Conservation (phyloP, 1,284 basidiomycete genomes). For the Melanopsichium pennsylvanicum region DNA sequence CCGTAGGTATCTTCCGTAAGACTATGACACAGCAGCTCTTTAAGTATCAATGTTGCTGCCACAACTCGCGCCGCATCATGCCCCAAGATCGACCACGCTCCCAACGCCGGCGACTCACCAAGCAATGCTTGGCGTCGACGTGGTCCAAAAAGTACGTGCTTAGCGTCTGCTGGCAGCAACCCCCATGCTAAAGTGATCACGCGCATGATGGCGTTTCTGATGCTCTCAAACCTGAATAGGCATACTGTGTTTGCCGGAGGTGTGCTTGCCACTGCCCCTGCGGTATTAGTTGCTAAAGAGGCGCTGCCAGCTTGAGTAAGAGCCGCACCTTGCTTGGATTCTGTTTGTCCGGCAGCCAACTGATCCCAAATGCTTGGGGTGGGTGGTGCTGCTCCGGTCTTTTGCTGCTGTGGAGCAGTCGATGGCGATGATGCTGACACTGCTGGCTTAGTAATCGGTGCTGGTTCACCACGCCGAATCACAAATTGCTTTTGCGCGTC, state of each 20-base stretch:
- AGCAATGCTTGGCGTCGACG: slow-evolving; percentile 14
- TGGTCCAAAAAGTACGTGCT: slow-evolving; percentile 50
- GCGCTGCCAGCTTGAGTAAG: background rate
- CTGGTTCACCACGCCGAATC: slow-evolving; percentile 4
- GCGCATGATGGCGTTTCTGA: background rate
- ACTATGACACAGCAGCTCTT: slow-evolving; percentile 41
- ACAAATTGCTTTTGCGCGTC: slow-evolving; percentile 34
- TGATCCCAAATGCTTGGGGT: slow-evolving; percentile 31
- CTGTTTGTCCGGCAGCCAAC: slow-evolving; percentile 26
- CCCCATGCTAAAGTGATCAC: slow-evolving; percentile 11
- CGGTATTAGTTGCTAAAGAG: background rate
- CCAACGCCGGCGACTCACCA: slow-evolving; percentile 15
- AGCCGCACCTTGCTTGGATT: slow-evolving; percentile 8
- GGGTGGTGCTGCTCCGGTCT: slow-evolving; percentile 6
- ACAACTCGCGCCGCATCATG: slow-evolving; percentile 17
- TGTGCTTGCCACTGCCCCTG: background rate
- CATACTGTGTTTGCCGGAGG: background rate
- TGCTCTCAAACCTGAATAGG: slow-evolving; percentile 6
- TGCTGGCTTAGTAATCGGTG: background rate
- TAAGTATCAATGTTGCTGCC: slow-evolving; percentile 25
- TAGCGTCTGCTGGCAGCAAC: slow-evolving; percentile 38
- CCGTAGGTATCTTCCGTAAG: slow-evolving; percentile 53
- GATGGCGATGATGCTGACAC: background rate
- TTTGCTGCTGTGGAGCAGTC: slow-evolving; percentile 8
- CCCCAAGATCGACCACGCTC: slow-evolving; percentile 12